phyloP scores from a whole-genome alignment of 768 basidiomycete species.

The Cytidiella melzeri region DNA sequence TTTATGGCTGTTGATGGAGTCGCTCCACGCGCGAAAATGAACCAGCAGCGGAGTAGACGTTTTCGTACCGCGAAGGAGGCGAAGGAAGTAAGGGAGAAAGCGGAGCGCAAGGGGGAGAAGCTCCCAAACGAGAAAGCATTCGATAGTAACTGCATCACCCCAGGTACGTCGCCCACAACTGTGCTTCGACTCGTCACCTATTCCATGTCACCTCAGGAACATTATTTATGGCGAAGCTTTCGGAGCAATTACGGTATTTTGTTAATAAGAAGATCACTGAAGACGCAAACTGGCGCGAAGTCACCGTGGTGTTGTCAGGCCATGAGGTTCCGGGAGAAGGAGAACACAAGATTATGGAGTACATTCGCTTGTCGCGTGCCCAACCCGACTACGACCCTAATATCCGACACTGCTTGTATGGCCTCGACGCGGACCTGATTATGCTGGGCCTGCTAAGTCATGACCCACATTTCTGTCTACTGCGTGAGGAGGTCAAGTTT shows the following conservation, averaged over 20 bases:
- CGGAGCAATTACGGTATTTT: slow-evolving; percentile 90
- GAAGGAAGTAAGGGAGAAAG: slow-evolving; percentile 80
- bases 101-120: slow-evolving; percentile 82
- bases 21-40: slow-evolving; percentile 98
- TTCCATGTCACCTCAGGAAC: slow-evolving; percentile 51
- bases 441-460: slow-evolving; percentile 97
- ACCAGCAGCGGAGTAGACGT: slow-evolving; percentile 90
- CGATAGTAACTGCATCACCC: slow-evolving; percentile 98
- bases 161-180: slow-evolving; percentile 52
- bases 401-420: slow-evolving; percentile 95
- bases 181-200: background rate
- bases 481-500: slow-evolving; percentile 98
- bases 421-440: slow-evolving; percentile 95
- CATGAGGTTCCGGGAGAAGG: slow-evolving; percentile 99
- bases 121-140: slow-evolving; percentile 93
- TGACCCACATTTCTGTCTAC: slow-evolving; percentile 96
- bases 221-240: slow-evolving; percentile 91
- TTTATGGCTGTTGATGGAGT: slow-evolving; percentile 99
- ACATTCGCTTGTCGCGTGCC: slow-evolving; percentile 89
- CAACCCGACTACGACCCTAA: slow-evolving; percentile 97
- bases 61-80: slow-evolving; percentile 95
- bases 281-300: slow-evolving; percentile 90
- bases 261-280: slow-evolving; percentile 97
- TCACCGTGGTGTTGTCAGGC: slow-evolving; percentile 91
- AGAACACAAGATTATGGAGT: slow-evolving; percentile 99